A percentile compares a stretch with the other conserved stretches of the same genome.
Conservation (phyloP, 2,329 filamentous ascomycete genomes). For the Fusarium gaditjirri region DNA sequence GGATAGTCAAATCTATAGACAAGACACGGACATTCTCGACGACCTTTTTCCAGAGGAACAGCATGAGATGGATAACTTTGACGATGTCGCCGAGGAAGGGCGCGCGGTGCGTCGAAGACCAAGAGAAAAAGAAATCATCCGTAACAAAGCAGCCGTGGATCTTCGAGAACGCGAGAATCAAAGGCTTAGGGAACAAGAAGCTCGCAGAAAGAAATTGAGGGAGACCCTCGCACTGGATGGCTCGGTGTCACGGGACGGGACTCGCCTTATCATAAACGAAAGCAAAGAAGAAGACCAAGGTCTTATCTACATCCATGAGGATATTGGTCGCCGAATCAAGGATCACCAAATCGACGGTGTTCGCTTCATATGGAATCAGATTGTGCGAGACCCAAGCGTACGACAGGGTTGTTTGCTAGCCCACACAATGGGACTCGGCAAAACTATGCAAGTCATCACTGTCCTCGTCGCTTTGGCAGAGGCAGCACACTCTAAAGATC, state of each 20-base stretch:
- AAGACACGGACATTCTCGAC: conserved; percentile 33
- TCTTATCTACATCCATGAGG: conserved; percentile 71
- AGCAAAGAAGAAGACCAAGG: conserved; percentile 69
- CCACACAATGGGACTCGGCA: conserved; percentile 92
- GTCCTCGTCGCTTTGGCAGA: conserved; percentile 80
- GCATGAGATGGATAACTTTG: conserved; percentile 9
- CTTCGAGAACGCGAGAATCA: conserved; percentile 65
- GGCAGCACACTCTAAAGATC: conserved; percentile 69
- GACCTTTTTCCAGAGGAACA: conserved; percentile 22
- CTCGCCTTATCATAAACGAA: conserved; percentile 73
- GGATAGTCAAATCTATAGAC: conserved; percentile 48
- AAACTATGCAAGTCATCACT: conserved; percentile 91
- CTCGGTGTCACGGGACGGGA: conserved; percentile 56
- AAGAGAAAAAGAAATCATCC: conserved; percentile 51
- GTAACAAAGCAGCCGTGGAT: conserved; percentile 55
- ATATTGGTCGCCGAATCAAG: conserved; percentile 75
- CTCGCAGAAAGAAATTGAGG: conserved; percentile 60
- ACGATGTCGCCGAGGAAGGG: conserved; percentile 27
- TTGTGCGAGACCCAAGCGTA: conserved; percentile 68
- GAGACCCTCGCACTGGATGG: conserved; percentile 57
- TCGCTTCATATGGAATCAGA: conserved; percentile 88
- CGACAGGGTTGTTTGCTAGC: conserved; percentile 83
- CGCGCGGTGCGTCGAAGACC: conserved; percentile 38
- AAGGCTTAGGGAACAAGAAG: conserved; percentile 65
- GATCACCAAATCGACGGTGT: conserved; percentile 84